phyloP scores from a whole-genome alignment of 1,139 yeast species.

The Diutina siamensis region DNA sequence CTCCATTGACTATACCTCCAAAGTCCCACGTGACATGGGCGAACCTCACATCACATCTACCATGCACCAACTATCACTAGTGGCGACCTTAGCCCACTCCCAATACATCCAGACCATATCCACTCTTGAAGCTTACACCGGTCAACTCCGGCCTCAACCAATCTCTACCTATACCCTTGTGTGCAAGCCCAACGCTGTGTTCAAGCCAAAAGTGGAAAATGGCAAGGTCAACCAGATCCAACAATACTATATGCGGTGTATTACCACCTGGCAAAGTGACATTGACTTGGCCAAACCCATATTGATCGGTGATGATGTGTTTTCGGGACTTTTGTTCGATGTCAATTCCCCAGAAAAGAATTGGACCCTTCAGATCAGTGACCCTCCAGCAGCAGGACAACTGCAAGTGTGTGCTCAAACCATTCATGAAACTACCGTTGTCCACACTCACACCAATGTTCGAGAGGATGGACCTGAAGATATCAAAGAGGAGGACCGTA shows the following conservation, averaged over 20 bases:
- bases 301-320: constrained; percentile 11
- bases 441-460: constrained; percentile 26
- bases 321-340: constrained; percentile 20
- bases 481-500: constrained; percentile 6
- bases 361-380: constrained; percentile 65
- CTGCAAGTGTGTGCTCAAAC: constrained; percentile 48
- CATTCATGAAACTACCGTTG: constrained; percentile 54
- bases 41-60: no score
- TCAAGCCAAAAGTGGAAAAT: constrained; percentile 37
- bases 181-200: constrained; percentile 30
- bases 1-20: no score
- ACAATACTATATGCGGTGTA: constrained; percentile 34
- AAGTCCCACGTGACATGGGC: no score
- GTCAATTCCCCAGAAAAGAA: constrained; percentile 19
- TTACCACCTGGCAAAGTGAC: constrained; percentile 26
- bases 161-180: constrained; percentile 33
- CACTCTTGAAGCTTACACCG: constrained; percentile 35
- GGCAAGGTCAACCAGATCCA: constrained; percentile 41
- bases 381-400: constrained; percentile 84
- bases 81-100: constrained; percentile 29
- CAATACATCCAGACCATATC: constrained; percentile 32
- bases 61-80: constrained; percentile 29
- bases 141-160: constrained; percentile 26
- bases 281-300: constrained; percentile 22
- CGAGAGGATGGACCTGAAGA: constrained; percentile 6